phyloP scores from a whole-genome alignment of 2,329 filamentous ascomycete species.

The Chrysosporium keratinophilum region DNA sequence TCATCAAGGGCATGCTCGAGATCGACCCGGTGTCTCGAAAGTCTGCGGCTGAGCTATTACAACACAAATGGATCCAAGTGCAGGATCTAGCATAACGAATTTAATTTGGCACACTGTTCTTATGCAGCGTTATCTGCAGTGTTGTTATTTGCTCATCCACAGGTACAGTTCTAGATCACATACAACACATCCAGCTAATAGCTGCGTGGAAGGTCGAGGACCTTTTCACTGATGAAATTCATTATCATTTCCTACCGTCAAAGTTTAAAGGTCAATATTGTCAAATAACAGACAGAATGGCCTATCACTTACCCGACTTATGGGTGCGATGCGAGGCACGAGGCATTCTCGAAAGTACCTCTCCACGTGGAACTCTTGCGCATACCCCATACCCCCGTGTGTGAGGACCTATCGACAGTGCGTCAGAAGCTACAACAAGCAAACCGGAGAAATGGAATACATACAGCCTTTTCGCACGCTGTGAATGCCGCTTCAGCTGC shows the following conservation, averaged over 20 bases:
- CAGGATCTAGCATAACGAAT: too few species aligned
- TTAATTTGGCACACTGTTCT: too few species aligned
- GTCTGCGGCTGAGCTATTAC: slow-evolving; percentile 20
- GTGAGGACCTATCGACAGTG: slow-evolving; percentile 27
- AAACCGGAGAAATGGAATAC: slow-evolving; percentile 28
- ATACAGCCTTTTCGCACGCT: slow-evolving; percentile 49
- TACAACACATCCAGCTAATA: slow-evolving; percentile 24
- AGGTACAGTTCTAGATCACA: too few species aligned
- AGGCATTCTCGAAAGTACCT: slow-evolving; percentile 50
- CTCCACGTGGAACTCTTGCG: slow-evolving; percentile 53
- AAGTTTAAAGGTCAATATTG: not conserved
- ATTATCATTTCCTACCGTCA: slow-evolving; percentile 37
- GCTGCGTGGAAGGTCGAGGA: slow-evolving; percentile 34
- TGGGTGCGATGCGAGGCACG: slow-evolving; percentile 50
- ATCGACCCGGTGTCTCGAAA: slow-evolving; percentile 21
- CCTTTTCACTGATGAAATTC: slow-evolving; percentile 38
- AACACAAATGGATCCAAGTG: slow-evolving; percentile 22
- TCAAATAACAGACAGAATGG: not conserved
- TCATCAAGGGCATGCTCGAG: slow-evolving; percentile 20
- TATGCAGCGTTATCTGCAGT: too few species aligned
- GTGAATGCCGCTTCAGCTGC: slow-evolving; percentile 52
- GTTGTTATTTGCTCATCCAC: too few species aligned
- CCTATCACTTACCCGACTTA: slow-evolving; percentile 33
- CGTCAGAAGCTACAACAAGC: not conserved
- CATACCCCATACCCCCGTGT: slow-evolving; percentile 55